Evolutionary conservation across 2,329 filamentous ascomycete species (phyloP), one percentile per base, ranked within the genome.

Genomic region (Clarireedia paspali): DNA sequence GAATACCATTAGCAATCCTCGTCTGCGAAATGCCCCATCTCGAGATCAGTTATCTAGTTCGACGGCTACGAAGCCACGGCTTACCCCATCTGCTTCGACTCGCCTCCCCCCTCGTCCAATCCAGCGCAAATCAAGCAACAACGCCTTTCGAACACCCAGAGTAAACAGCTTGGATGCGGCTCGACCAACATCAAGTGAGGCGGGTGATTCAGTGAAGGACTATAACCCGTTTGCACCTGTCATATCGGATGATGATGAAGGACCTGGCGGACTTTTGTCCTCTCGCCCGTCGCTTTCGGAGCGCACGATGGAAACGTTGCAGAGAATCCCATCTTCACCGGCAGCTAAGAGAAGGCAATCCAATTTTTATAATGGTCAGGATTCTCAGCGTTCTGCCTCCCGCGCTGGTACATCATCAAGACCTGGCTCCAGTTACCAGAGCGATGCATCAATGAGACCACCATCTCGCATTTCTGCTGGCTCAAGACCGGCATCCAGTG

Each of bases 251-350:
- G 53, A 52, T 12, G 45, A 49, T 17, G 44, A 44, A 46, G n/a
- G 20, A 6, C 23, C 20, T 36, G 56, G 53, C 30, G 46, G 23
- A 27, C 34, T 26, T 15, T 36, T 46, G 52, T 40, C 24, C 38
- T 53, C 64, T 47, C 59, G 66, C 15, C 76, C 80, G 51, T 91
- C 89, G 0, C 75, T 96, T 4, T 84, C 87, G 0, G 91, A 96
- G 64, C 79, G 92, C 57, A 95, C 91, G 0, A 85, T 95, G 44
- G 89, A 95, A 69, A 95, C 89, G 0, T 74, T 96, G 5, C 80
- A 90, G 3, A 81, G 84, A 47, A 75, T 96, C 30, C 88, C 91
- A 0, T 83, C 88, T 0, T 94, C 91, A 0, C 91, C 91, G 4
- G 82, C 81, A 0, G 70, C 87, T 47, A 81, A 78, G 52, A 82